Base-by-base conservation (phyloP, 2,329 filamentous ascomycete genomes). In the Diaporthe vexans region DNA sequence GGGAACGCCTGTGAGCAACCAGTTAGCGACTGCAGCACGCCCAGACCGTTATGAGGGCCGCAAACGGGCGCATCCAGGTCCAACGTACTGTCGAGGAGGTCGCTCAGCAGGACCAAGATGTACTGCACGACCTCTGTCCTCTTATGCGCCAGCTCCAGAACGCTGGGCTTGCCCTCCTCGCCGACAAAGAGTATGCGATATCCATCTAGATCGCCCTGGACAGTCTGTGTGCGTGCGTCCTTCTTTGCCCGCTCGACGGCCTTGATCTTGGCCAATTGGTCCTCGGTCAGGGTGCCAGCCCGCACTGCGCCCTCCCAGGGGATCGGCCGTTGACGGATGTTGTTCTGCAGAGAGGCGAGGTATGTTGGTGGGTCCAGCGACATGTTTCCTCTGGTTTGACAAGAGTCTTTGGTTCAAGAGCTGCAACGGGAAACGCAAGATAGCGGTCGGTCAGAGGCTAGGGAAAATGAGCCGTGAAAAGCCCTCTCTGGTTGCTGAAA, bases 241-340 rank as follows among this genome's bases (percentile, higher is more conserved):
- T 95, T 97, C 84, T 95, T 94, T 78, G 97, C 94, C 86, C 98
- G 98, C 84, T 98, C 97, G 79, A 98, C 94, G 76, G 95, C 94
- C 84, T 95, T 95, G 86, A 99, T 98, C 89, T 95, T 96, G 87
- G 94, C 94, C 79, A 98, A 91, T 85, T 99, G 96, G 79, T 94
- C 93, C 79, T 98, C 96, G 74, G 94, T 97, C 85, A 99, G 94
- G 81, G 95, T 97, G 84, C 95, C 95, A 79, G 95, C 95, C 84
- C 97, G 92, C 78, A 97, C 95, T 80, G 96, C 95, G 80, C 96
- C 96, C 85, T 98, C 96, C 97, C 97, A 99, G 74, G 96, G 95
- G 85, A 99, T 98, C 78, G 95, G 95, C 79, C 97, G 92, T 82
- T 94, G 94, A 82, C 97, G 94, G 83, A 98, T 98, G 88, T 98